Evolutionary conservation across 257 asterid species (phyloP).

Genomic region (Przewalskia tangutica): DNA sequence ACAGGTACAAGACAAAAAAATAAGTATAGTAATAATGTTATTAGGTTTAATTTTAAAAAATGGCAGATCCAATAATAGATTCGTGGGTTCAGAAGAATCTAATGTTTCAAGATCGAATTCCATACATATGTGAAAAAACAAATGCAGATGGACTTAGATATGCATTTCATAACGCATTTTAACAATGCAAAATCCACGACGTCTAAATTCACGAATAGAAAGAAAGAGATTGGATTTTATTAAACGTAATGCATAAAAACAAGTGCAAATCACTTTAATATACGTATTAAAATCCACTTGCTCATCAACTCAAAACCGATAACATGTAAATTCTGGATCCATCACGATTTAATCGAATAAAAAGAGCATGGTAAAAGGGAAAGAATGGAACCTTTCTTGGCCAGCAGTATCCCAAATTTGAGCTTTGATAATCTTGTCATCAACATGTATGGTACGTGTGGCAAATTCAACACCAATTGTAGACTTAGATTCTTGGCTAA

Average conservation of each 20-base stretch:
- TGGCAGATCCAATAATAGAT: too few relatives aligned
- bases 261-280: too few relatives aligned
- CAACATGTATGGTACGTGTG: constrained; percentile 64
- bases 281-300: not conserved
- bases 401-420: constrained; percentile 95
- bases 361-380: not conserved
- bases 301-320: not conserved
- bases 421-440: constrained; percentile 69
- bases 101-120: not conserved
- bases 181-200: not conserved
- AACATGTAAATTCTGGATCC: not conserved
- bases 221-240: not conserved
- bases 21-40: too few relatives aligned
- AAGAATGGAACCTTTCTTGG: constrained; percentile 47
- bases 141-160: not conserved
- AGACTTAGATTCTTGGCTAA: constrained; percentile 70
- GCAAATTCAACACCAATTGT: constrained; percentile 88
- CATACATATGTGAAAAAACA: too few relatives aligned
- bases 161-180: not conserved
- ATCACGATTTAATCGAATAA: not conserved
- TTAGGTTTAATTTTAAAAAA: too few relatives aligned
- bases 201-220: not conserved
- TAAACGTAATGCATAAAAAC: not conserved
- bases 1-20: too few relatives aligned
- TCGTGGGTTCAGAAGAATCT: too few relatives aligned